Evolutionary conservation across 108 stramenopile genomes (phyloP).

Genomic region (Discostella pseudostelligera): DNA sequence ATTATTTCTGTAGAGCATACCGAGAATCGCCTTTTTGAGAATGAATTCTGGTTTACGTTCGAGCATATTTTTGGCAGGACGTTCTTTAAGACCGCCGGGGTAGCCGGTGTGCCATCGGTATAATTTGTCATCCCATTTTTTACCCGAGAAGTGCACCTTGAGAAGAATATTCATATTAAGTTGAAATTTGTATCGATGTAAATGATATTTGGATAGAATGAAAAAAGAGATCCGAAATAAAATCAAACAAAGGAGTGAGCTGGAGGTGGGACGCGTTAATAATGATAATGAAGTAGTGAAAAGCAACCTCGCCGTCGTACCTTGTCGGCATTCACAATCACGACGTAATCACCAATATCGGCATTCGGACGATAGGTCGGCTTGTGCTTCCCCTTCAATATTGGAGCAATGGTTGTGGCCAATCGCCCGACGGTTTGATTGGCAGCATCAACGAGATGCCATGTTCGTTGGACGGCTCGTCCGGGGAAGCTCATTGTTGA

Average conservation of each 20-base stretch:
- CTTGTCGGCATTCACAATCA: slow-evolving; percentile 92
- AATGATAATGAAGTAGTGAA: too few relatives aligned
- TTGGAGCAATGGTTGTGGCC: slow-evolving; percentile 84
- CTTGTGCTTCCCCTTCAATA: slow-evolving; percentile 95
- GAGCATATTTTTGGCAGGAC: slow-evolving; percentile 79
- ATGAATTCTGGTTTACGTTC: slow-evolving; percentile 81
- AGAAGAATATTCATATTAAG: too few relatives aligned
- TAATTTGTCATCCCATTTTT: slow-evolving; percentile 90
- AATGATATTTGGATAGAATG: too few relatives aligned
- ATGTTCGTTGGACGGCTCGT: slow-evolving; percentile 72
- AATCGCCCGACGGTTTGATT: slow-evolving; percentile 91
- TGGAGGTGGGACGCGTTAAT: too few relatives aligned
- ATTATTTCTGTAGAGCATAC: slow-evolving; percentile 85
- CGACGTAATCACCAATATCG: slow-evolving; percentile 93
- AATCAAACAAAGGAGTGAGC: too few relatives aligned
- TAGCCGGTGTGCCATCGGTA: slow-evolving; percentile 96
- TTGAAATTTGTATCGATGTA: too few relatives aligned
- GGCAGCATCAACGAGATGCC: slow-evolving; percentile 90
- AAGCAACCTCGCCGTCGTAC: too few relatives aligned
- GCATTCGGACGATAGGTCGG: slow-evolving; percentile 90
- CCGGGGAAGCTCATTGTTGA: slow-evolving; percentile 78
- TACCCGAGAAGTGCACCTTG: slow-evolving; percentile 86
- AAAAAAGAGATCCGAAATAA: too few relatives aligned
- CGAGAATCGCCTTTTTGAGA: slow-evolving; percentile 79
- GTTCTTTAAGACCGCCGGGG: slow-evolving; percentile 92